Base-by-base conservation (phyloP, 805 yeast species). In the Wickerhamomyces alni region DNA sequence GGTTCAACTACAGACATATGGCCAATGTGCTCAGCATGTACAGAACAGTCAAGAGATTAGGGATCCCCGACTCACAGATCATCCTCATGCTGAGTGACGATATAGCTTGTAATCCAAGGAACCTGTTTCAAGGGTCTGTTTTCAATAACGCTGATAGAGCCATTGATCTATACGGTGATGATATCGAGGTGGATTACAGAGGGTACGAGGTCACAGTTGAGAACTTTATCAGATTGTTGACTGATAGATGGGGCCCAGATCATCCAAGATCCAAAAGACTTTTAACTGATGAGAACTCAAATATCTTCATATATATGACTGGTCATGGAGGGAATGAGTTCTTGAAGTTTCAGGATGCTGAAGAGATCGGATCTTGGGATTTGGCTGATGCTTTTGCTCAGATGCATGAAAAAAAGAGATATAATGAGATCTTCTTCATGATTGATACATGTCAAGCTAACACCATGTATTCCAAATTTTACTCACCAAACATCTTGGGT, bases 251-350 rank as follows among this genome's bases (percentile, higher is more conserved):
- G 96, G 88, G 88, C 33, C 84, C 81, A 28, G 89, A 87, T 39
- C 96, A 91, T 48, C 98, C 99, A 4, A 72, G 95, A 46, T 84
- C 95, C 12, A 93, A 93, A 62, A 70, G 98, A 48, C 67, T 93
- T 35, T 65, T 89, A 44, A 87, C 98, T 0, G 98, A 93, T 66
- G 97, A 89, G 58, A 80, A 87, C 58, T 86, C 96, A 24, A 93
- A 93, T 59, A 87, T 93, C 37, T 86, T 93, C 61, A 83, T 93
- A 21, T 93, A 93, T 59, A 72, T 93, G 80, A 93, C 99, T 1
- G 99, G 99, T 18, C 99, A 93, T 62, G 99, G 99, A 18, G 99
- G 99, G 38, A 87, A 89, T 54, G 98, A 93, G 61, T 93, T 93
- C 61, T 73, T 93, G 53, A 93, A 93, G 63, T 93, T 93, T 61